A percentile compares a stretch with the other conserved stretches of the same genome.
Evolutionary conservation across 495 filamentous ascomycete genomes (phyloP).

Genomic region (Xylaria acuta): DNA sequence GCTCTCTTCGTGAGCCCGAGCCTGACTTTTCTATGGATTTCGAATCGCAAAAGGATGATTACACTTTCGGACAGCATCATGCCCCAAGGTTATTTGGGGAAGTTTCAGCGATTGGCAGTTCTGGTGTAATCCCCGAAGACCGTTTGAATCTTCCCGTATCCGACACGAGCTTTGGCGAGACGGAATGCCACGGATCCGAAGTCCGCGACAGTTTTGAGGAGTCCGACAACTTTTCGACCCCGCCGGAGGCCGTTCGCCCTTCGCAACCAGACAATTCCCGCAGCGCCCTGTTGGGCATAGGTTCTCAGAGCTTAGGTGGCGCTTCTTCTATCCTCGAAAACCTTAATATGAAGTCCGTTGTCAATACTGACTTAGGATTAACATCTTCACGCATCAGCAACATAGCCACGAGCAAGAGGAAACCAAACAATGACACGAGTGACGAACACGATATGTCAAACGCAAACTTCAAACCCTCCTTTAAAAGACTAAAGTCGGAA

Average conservation of each 20-base stretch:
- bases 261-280: slow-evolving; percentile 41
- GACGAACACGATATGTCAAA: slow-evolving; percentile 41
- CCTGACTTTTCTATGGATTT: slow-evolving; percentile 36
- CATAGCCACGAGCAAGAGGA: slow-evolving; percentile 53
- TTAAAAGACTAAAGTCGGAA: slow-evolving; percentile 56
- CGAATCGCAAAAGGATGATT: slow-evolving; percentile 52
- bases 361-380: slow-evolving; percentile 23
- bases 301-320: slow-evolving; percentile 53
- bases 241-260: slow-evolving; percentile 31
- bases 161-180: slow-evolving; percentile 36
- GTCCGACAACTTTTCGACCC: slow-evolving; percentile 42
- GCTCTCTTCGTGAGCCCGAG: slow-evolving; percentile 30
- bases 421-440: slow-evolving; percentile 45
- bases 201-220: slow-evolving; percentile 53
- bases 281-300: slow-evolving; percentile 43
- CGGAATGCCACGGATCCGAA: slow-evolving; percentile 44
- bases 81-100: slow-evolving; percentile 77
- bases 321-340: slow-evolving; percentile 51
- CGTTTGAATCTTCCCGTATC: slow-evolving; percentile 56
- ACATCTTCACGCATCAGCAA: slow-evolving; percentile 33
- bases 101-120: slow-evolving; percentile 75
- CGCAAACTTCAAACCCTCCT: slow-evolving; percentile 40
- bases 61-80: slow-evolving; percentile 46
- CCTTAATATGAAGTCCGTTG: slow-evolving; percentile 51
- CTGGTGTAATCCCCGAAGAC: slow-evolving; percentile 48